Conservation (phyloP, 352 stramenopile species). For the Phytopythium ostracodes region DNA sequence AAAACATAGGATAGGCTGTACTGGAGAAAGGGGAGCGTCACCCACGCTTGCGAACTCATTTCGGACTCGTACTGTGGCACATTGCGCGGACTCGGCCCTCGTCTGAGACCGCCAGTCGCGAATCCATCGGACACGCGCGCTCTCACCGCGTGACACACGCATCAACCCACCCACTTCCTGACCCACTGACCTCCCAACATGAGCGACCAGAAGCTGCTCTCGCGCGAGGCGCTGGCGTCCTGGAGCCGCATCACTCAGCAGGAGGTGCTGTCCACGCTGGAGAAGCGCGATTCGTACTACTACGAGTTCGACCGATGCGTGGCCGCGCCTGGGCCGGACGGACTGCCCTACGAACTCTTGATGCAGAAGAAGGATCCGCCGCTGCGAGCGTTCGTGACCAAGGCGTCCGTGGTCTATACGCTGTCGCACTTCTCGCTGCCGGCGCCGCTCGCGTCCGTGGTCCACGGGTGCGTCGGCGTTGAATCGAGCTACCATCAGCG, state of each 20-base stretch:
- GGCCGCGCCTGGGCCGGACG: slow-evolving; percentile 2
- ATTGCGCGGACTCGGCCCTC: too few species aligned
- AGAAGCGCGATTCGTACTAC: slow-evolving; percentile 35
- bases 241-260: slow-evolving; percentile 29
- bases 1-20: too few species aligned
- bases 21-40: too few species aligned
- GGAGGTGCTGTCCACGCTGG: slow-evolving; percentile 20
- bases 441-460: slow-evolving; percentile 35
- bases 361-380: slow-evolving; percentile 22
- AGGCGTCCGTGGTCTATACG: slow-evolving; percentile 19
- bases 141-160: too few species aligned
- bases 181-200: background rate
- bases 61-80: too few species aligned
- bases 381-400: slow-evolving; percentile 18
- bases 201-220: slow-evolving; percentile 3
- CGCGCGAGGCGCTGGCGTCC: slow-evolving; percentile 13
- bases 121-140: too few species aligned
- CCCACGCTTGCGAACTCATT: too few species aligned
- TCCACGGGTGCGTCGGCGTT: slow-evolving; percentile 21
- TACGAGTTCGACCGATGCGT: slow-evolving; percentile 29
- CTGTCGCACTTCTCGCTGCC: slow-evolving; percentile 28
- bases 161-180: too few species aligned
- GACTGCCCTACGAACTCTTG: slow-evolving; percentile 25
- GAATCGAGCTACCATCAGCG: slow-evolving; percentile 34
- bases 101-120: too few species aligned